Base-by-base conservation (phyloP, 2,329 filamentous ascomycete species). In the Ploettnerulaceae sp. region DNA sequence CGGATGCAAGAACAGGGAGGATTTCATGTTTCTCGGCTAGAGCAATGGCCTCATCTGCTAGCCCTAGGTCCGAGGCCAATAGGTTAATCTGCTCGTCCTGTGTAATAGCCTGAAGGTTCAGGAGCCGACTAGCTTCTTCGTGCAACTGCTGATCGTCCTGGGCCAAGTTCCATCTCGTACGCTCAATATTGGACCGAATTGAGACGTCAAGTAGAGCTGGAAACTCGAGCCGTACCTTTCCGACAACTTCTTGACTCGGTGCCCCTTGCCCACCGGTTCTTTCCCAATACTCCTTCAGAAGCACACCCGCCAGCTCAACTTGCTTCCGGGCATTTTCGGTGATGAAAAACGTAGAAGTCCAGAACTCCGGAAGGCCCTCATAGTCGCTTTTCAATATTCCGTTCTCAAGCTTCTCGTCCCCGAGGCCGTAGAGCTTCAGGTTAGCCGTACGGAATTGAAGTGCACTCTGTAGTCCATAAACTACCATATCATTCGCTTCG, bases 401-500 rank as follows among this genome's bases (percentile, higher is more conserved):
- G 54, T 83, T 71, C 38, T 80, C 72, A 24, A 93, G 66, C 41
- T 77, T 69, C 53, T 89, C 85, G 12, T 76, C 69, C 14, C 76
- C 73, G 4, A 96, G 74, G 2, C 88, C 89, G 62, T 95, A 97
- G 3, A 79, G 67, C 2, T 71, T 68, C 9, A 84, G 72, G 57
- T 91, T 84, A 26, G 78, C 75, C 51, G 76, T 71, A 31, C 93
- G 83, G 65, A 94, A 96, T 1, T 77, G 73, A 57, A 78, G 84
- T 2, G 76, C 80, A 3, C 74, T 74, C 52, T 81, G 72, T 26
- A 88, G 71, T 1, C 81, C 76, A 5, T 77, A 75, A 32, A 82
- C 69, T 49, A 90, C 78, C 4, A 94, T 75, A 50, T 89, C 83
- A 55, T 86, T 82, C 28, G 88, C 89, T 67, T 97, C 87, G 39